Evolutionary conservation across 2,329 filamentous ascomycete genomes (phyloP).

Genomic region (Beauveria medogensis): DNA sequence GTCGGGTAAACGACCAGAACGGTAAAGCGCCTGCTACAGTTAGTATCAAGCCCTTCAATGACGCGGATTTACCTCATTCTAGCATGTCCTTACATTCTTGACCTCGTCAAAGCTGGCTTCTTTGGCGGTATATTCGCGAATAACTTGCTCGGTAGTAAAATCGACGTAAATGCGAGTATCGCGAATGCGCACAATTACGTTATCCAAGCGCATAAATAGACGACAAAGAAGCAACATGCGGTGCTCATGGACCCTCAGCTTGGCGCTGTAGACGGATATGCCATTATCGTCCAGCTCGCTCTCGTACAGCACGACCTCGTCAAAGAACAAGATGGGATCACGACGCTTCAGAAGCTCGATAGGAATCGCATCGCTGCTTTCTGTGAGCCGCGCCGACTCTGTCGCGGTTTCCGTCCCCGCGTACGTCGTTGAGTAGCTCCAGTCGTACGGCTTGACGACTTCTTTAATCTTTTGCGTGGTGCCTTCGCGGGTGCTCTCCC

Average conservation of each 20-base stretch:
- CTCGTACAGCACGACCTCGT: slow-evolving; percentile 93
- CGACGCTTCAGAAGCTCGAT: slow-evolving; percentile 78
- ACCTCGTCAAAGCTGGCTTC: slow-evolving; percentile 75
- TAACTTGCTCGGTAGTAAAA: slow-evolving; percentile 68
- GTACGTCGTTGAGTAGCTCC: slow-evolving; percentile 92
- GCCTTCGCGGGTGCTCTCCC: slow-evolving; percentile 61
- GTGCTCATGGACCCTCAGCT: slow-evolving; percentile 86
- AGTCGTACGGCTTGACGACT: slow-evolving; percentile 93
- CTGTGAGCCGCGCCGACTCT: slow-evolving; percentile 18
- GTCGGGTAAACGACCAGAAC: slow-evolving; percentile 50
- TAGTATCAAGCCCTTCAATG: neutral
- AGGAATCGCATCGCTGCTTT: slow-evolving; percentile 53
- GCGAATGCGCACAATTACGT: slow-evolving; percentile 76
- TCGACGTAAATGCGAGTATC: slow-evolving; percentile 92
- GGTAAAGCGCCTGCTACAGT: slow-evolving; percentile 35
- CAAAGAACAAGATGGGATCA: slow-evolving; percentile 93
- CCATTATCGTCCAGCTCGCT: slow-evolving; percentile 98
- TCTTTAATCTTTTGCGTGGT: slow-evolving; percentile 84
- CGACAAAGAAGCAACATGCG: slow-evolving; percentile 76
- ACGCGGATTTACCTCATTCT: no score
- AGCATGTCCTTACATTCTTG: slow-evolving; percentile 48
- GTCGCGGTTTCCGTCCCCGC: slow-evolving; percentile 49
- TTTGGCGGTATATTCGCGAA: slow-evolving; percentile 83
- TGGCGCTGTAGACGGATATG: slow-evolving; percentile 81
- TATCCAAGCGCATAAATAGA: slow-evolving; percentile 89